Percentiles rank a stretch among this genome's conserved stretches.
These are phyloP conservation scores for Byssochlamys sp. DNA, from an alignment of 2,329 filamentous ascomycete species.

Conservation along the genomic window DNA sequence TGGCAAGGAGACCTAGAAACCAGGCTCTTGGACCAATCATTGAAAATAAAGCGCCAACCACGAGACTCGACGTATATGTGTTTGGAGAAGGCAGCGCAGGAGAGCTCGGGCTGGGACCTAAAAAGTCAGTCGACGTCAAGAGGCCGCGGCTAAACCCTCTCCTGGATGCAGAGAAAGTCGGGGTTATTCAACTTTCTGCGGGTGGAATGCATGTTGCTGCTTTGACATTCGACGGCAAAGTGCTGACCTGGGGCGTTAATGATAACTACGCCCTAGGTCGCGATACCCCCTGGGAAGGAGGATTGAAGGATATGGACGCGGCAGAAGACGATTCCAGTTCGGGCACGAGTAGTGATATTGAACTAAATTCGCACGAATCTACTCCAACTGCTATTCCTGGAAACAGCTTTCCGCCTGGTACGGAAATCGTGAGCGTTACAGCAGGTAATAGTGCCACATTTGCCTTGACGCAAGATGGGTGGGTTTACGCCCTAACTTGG, in stretches of 20 bases:
- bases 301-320: constrained; percentile 25
- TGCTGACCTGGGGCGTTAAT: constrained; percentile 83
- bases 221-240: constrained; percentile 66
- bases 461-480: constrained; percentile 63
- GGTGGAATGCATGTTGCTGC: constrained; percentile 68
- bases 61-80: constrained; percentile 57
- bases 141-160: constrained; percentile 44
- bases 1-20: neutral
- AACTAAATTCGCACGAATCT: constrained; percentile 62
- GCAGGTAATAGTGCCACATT: constrained; percentile 69
- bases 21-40: constrained; percentile 10
- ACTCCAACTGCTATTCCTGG: constrained; percentile 53
- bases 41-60: constrained; percentile 48
- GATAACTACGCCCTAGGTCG: constrained; percentile 69
- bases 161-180: constrained; percentile 45
- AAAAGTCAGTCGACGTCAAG: neutral
- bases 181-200: constrained; percentile 49
- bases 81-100: constrained; percentile 64
- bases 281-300: constrained; percentile 57
- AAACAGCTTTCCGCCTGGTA: constrained; percentile 48
- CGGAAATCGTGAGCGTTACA: constrained; percentile 57
- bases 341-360: constrained; percentile 48
- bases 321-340: constrained; percentile 24
- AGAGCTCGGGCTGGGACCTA: constrained; percentile 61
- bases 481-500: constrained; percentile 48